Percentiles rank a stretch among this genome's conserved stretches.
Conservation (phyloP, 2,329 filamentous ascomycete species). For the Celoporthe dispersa region DNA sequence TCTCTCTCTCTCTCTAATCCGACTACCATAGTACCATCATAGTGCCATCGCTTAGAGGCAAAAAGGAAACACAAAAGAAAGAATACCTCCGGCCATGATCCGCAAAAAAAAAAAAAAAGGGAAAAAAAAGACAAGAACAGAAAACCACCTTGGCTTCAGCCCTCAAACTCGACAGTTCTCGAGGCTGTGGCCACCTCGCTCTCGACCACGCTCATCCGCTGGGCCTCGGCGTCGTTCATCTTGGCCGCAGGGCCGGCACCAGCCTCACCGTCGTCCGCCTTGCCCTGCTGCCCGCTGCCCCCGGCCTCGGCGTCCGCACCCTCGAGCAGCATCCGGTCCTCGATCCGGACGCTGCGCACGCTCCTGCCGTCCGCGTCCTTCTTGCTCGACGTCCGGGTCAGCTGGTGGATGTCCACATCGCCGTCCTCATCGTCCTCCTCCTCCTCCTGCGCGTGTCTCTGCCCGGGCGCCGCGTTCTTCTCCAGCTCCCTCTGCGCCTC, state of each 20-base stretch:
- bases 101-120: neutral
- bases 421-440: slow-evolving; percentile 73
- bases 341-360: slow-evolving; percentile 67
- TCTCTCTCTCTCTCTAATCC: neutral
- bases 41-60: neutral
- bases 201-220: slow-evolving; percentile 32
- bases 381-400: slow-evolving; percentile 47
- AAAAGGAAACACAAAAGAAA: neutral
- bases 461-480: slow-evolving; percentile 71
- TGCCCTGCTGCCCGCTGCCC: slow-evolving; percentile 36
- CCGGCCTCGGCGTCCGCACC: slow-evolving; percentile 74
- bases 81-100: too few relatives aligned
- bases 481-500: slow-evolving; percentile 93
- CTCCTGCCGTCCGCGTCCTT: slow-evolving; percentile 66
- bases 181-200: slow-evolving; percentile 36
- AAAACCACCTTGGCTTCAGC: slow-evolving; percentile 35
- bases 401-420: slow-evolving; percentile 39
- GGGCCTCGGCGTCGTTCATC: slow-evolving; percentile 21
- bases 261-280: slow-evolving; percentile 31
- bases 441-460: slow-evolving; percentile 60
- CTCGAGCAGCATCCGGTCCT: slow-evolving; percentile 72
- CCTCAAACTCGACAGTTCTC: slow-evolving; percentile 53
- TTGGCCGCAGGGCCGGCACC: slow-evolving; percentile 33
- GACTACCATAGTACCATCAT: neutral
- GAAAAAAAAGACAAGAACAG: too few relatives aligned